phyloP scores from a whole-genome alignment of 129 eudicot species.

The Pulicaria dysenterica region DNA sequence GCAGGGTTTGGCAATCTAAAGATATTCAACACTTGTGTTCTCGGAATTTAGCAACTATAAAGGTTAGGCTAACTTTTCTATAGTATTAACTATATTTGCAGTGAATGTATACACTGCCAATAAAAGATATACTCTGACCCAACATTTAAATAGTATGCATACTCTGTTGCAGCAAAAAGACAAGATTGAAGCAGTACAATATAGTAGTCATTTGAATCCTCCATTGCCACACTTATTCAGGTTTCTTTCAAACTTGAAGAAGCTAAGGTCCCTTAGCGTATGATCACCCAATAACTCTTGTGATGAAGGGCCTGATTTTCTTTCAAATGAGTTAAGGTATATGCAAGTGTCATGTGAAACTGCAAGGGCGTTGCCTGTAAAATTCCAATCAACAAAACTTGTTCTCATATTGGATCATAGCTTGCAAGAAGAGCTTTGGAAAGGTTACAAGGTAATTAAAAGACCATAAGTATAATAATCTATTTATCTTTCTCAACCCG shows the following conservation, averaged over 20 bases:
- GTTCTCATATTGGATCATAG: neutral
- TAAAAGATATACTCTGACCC: neutral
- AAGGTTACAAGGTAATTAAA: neutral
- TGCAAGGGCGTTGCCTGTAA: neutral
- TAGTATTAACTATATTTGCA: neutral
- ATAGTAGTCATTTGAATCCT: neutral
- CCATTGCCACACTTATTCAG: neutral
- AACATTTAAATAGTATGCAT: no score
- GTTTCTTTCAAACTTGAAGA: neutral
- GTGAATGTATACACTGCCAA: neutral
- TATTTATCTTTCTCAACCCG: no score
- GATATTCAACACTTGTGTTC: neutral
- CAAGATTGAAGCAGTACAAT: neutral
- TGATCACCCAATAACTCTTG: neutral
- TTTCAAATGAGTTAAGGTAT: neutral
- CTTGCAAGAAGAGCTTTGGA: conserved; percentile 7
- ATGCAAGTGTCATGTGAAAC: neutral
- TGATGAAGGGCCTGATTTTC: neutral
- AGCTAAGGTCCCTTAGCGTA: neutral
- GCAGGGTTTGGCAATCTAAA: neutral
- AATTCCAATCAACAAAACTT: neutral
- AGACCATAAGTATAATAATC: no score
- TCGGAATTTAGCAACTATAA: neutral
- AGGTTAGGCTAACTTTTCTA: neutral
- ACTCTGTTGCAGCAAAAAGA: neutral